Base-by-base conservation (phyloP, 2,329 filamentous ascomycete species). In the Phialophora verrucosa region DNA sequence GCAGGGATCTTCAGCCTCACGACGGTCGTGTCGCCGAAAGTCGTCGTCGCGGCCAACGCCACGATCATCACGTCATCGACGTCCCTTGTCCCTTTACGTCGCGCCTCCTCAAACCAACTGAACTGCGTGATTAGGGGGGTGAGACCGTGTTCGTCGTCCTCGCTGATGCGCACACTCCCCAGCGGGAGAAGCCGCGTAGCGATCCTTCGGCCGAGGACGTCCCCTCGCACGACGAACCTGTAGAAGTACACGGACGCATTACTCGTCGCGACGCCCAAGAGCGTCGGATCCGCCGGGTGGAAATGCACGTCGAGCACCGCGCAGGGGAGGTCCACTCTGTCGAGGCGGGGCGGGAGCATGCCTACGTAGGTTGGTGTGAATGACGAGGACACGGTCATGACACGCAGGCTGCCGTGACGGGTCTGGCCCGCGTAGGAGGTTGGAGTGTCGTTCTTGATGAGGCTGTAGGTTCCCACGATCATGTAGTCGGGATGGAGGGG, bases 231-330 rank as follows among this genome's bases (percentile, higher is more conserved):
- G 50, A 66, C 44, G 54, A 73, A 65, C 14, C 66, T 59, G 77
- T 90, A 92, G 58, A 94, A 81, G 0, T 84, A 84, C 12, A 96
- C 79, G 0, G 84, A 84, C 0, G 90, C 91, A 0, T 90, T 91
- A 68, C 92, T 97, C 1, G 91, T 91, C 8, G 92, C 91, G 2
- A 90, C 87, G 10, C 88, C 92, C 61, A 96, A 83, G 3, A 90
- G 79, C 32, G 83, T 82, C 58, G 78, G 79, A 61, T 82, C 76
- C 59, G 78, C 74, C 1, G 85, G 87, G 67, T 89, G 87, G 76
- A 97, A 98, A 72, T 93, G 91, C 32, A 97, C 81, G 75, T 97
- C 93, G 61, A 97, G 84, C 31, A 97, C 85, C 5, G 92, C 93
- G 60, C 88, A 92, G 25, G 66, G 54, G 35, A 73, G 67, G n/a